Conservation (phyloP, 805 yeast genomes). For the Yarrowia divulgata region DNA sequence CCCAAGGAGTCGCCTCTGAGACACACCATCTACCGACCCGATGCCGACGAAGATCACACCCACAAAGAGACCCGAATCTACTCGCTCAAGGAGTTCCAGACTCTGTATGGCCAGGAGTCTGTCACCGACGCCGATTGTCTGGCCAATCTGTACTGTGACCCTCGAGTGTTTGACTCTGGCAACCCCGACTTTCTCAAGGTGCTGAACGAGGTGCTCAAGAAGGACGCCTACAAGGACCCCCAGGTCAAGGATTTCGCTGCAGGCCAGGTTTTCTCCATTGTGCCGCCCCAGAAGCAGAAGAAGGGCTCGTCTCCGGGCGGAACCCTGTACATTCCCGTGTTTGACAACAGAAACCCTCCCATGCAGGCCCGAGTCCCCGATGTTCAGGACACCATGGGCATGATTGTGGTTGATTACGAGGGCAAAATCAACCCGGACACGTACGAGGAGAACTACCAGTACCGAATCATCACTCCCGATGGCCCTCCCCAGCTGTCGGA, state of each 20-base stretch:
- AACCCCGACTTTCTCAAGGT: conserved; percentile 45
- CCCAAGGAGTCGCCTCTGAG: conserved; percentile 15
- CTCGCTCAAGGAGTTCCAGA: conserved; percentile 26
- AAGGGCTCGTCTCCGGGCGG: conserved; percentile 28
- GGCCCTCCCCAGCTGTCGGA: conserved; percentile 65
- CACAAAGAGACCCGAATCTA: conserved; percentile 27
- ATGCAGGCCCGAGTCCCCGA: conserved; percentile 71
- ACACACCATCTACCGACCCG: conserved; percentile 43
- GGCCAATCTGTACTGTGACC: conserved; percentile 40
- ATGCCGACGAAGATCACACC: conserved; percentile 38
- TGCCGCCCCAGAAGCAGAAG: conserved; percentile 47
- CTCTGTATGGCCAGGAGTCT: conserved; percentile 17
- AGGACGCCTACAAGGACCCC: conserved; percentile 48
- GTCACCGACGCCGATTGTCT: conserved; percentile 22
- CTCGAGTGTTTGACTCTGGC: conserved; percentile 38
- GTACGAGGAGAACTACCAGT: conserved; percentile 66
- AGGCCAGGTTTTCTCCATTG: conserved; percentile 39
- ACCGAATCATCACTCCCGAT: conserved; percentile 58
- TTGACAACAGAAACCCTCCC: conserved; percentile 72
- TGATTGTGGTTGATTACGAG: conserved; percentile 61
- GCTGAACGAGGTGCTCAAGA: conserved; percentile 44
- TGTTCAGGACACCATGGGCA: conserved; percentile 74
- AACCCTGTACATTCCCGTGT: conserved; percentile 67
- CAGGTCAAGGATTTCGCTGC: conserved; percentile 47
- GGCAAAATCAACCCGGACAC: conserved; percentile 63